These are phyloP conservation scores for Hippophae gyantsensis DNA, from an alignment of 306 rosid genomes.

Conservation along the genomic window DNA sequence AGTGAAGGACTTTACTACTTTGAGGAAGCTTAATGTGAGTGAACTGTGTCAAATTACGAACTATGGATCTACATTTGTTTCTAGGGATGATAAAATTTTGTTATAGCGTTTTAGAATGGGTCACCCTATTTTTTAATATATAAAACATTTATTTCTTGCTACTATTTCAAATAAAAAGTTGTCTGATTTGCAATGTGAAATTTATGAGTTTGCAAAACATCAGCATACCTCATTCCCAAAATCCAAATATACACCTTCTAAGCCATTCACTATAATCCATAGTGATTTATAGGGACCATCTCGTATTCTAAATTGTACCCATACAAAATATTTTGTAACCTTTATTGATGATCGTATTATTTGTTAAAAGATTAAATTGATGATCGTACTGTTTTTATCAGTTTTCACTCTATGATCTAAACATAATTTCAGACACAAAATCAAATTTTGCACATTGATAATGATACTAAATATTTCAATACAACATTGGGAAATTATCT, in stretches of 20 bases:
- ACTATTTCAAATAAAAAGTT: background rate
- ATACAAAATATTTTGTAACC: background rate
- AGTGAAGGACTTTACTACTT: background rate
- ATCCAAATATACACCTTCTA: background rate
- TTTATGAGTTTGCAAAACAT: background rate
- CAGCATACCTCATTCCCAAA: background rate
- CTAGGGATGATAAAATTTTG: background rate
- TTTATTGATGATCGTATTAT: background rate
- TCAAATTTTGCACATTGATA: no score
- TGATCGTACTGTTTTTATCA: no score
- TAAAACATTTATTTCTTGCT: background rate
- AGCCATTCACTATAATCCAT: no score
- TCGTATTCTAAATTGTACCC: background rate
- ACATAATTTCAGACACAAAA: no score
- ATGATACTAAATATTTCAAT: no score
- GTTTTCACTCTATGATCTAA: no score
- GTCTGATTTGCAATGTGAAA: background rate
- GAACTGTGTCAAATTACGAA: no score
- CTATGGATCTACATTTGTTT: no score
- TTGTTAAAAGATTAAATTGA: no score
- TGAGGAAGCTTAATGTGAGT: background rate
- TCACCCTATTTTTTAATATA: background rate
- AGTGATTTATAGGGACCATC: slow-evolving; percentile 2
- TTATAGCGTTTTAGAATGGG: background rate
- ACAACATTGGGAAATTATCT: no score